A percentile compares a stretch with the other conserved stretches of the same genome.
phyloP scores from a whole-genome alignment of 2,329 filamentous ascomycete species.

The Xylaria sp. region DNA sequence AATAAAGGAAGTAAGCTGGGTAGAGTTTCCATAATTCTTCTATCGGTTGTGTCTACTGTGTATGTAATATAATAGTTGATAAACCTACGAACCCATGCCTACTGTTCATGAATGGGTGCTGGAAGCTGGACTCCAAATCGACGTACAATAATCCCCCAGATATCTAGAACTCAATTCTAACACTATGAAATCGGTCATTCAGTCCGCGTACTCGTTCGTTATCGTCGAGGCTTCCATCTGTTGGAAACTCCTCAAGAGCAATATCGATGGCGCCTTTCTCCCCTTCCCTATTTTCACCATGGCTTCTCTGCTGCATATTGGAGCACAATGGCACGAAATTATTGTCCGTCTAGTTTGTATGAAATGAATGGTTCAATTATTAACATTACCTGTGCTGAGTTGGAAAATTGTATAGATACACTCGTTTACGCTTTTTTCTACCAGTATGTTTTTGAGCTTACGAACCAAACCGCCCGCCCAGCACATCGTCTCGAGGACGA shows the following conservation, averaged over 20 bases:
- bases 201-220: conserved; percentile 1
- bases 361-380: neutral
- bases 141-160: neutral
- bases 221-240: neutral
- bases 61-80: too few species aligned
- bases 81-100: neutral
- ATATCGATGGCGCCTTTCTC: neutral
- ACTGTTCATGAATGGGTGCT: neutral
- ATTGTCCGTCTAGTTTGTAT: conserved; percentile 9
- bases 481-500: conserved; percentile 9
- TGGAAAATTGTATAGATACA: neutral
- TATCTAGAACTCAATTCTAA: neutral
- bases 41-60: neutral
- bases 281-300: conserved; percentile 22
- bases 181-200: conserved; percentile 1
- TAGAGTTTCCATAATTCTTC: neutral
- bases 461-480: conserved; percentile 18
- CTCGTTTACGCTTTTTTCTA: conserved; percentile 20
- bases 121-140: neutral
- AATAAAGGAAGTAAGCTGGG: neutral
- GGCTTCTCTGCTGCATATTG: conserved; percentile 12
- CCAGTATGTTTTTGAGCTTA: conserved; percentile 17
- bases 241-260: conserved; percentile 18
- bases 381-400: neutral
- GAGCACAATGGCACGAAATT: conserved; percentile 4